These are phyloP conservation scores for Aspergillus fumigatus DNA, from an alignment of 2,329 filamentous ascomycete genomes.

Conservation along the genomic window DNA sequence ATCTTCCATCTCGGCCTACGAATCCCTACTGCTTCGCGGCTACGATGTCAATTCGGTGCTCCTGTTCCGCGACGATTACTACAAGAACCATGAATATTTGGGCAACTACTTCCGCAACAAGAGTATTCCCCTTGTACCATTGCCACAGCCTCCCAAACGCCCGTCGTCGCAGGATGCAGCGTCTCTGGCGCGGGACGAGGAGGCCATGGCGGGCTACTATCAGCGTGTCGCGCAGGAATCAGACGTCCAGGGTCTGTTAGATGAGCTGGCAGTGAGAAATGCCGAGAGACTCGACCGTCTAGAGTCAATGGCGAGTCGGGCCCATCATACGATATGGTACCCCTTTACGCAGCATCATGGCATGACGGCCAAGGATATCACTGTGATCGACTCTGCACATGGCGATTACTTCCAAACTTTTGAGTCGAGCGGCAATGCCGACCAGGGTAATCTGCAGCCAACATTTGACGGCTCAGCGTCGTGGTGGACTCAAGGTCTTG, in stretches of 20 bases:
- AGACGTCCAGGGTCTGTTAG: constrained; percentile 45
- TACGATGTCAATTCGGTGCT: constrained; percentile 70
- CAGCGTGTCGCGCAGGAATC: constrained; percentile 38
- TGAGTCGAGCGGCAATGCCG: constrained; percentile 19
- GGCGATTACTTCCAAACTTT: constrained; percentile 72
- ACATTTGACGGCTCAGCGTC: constrained; percentile 81
- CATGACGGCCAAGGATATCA: constrained; percentile 58
- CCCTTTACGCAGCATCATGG: constrained; percentile 78
- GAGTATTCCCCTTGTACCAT: constrained; percentile 52
- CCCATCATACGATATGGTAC: constrained; percentile 70
- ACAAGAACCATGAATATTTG: constrained; percentile 66
- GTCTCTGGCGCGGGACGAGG: constrained; percentile 45
- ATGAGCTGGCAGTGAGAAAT: constrained; percentile 52
- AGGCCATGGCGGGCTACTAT: constrained; percentile 64
- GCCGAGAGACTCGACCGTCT: constrained; percentile 54
- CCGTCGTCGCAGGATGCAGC: constrained; percentile 22
- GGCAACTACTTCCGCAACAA: constrained; percentile 61
- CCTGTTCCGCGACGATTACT: constrained; percentile 62
- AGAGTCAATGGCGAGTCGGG: constrained; percentile 57
- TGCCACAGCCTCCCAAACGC: constrained; percentile 57
- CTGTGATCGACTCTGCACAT: constrained; percentile 73
- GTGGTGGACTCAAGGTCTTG: constrained; percentile 88
- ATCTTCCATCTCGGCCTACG: constrained; percentile 72
- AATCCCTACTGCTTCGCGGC: constrained; percentile 71
- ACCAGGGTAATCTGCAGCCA: constrained; percentile 48